phyloP scores from a whole-genome alignment of 495 filamentous ascomycete genomes.

The Xylaria grammica region DNA sequence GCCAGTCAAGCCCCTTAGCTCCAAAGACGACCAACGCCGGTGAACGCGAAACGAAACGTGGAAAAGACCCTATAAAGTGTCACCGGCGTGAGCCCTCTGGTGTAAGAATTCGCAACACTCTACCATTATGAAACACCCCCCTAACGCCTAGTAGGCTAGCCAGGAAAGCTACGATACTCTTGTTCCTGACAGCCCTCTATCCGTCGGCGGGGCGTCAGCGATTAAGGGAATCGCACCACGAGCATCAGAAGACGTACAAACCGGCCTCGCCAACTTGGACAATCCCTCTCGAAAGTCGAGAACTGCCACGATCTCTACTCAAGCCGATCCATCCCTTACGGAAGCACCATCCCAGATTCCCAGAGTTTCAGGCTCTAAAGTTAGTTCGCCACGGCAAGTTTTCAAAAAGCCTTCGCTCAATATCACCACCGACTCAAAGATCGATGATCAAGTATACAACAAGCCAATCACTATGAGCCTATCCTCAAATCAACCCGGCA shows the following conservation, averaged over 20 bases:
- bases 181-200: conserved; percentile 15
- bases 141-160: conserved; percentile 27
- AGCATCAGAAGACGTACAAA: background rate
- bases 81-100: conserved; percentile 20
- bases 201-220: background rate
- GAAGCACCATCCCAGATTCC: conserved; percentile 25
- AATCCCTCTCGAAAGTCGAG: conserved; percentile 1
- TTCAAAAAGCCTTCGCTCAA: conserved; percentile 8
- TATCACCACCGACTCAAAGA: background rate
- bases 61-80: conserved; percentile 2
- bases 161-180: conserved; percentile 28
- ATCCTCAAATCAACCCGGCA: background rate
- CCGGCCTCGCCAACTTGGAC: background rate
- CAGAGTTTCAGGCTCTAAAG: conserved; percentile 4
- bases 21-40: conserved; percentile 19
- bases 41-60: conserved; percentile 8
- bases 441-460: conserved; percentile 5
- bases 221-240: background rate
- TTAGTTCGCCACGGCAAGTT: conserved; percentile 11
- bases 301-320: background rate
- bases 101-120: no score
- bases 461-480: background rate
- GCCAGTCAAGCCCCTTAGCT: conserved; percentile 14
- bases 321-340: background rate
- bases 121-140: background rate